Evolutionary conservation across 148 eudicot genomes (phyloP).

Genomic region (Spergularia marina): DNA sequence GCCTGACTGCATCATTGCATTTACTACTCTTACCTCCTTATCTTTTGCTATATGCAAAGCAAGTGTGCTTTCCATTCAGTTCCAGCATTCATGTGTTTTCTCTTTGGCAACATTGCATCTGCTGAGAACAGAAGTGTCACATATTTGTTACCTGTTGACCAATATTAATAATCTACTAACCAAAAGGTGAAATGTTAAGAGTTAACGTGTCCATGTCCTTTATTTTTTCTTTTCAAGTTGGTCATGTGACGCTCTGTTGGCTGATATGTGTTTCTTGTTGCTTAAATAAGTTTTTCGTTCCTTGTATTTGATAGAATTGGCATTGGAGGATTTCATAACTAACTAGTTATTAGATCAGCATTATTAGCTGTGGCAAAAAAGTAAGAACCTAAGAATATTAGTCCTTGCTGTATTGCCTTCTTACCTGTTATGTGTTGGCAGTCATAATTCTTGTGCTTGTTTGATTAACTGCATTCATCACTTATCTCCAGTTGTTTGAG

Average conservation of each 20-base stretch:
- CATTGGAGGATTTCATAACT: neutral
- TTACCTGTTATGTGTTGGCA: neutral
- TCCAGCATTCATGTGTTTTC: too few species aligned
- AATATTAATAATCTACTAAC: neutral
- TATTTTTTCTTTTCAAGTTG: neutral
- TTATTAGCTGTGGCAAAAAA: neutral
- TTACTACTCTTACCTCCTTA: neutral
- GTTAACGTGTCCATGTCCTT: neutral
- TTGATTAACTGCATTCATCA: neutral
- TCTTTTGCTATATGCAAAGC: neutral
- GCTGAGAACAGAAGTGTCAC: neutral
- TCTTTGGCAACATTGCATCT: neutral
- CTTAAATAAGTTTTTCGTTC: neutral
- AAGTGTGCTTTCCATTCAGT: too few species aligned
- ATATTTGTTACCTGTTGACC: neutral
- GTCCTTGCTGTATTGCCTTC: neutral
- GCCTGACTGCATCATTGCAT: too few species aligned
- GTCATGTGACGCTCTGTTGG: neutral
- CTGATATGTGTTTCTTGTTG: neutral
- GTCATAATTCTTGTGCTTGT: neutral
- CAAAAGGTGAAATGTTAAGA: neutral
- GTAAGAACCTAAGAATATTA: neutral
- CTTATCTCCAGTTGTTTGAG: conserved; percentile 50
- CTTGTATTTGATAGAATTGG: neutral
- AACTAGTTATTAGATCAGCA: conserved; percentile 3